Base-by-base conservation (phyloP, 1,284 basidiomycete species). In the Boletus smithii region DNA sequence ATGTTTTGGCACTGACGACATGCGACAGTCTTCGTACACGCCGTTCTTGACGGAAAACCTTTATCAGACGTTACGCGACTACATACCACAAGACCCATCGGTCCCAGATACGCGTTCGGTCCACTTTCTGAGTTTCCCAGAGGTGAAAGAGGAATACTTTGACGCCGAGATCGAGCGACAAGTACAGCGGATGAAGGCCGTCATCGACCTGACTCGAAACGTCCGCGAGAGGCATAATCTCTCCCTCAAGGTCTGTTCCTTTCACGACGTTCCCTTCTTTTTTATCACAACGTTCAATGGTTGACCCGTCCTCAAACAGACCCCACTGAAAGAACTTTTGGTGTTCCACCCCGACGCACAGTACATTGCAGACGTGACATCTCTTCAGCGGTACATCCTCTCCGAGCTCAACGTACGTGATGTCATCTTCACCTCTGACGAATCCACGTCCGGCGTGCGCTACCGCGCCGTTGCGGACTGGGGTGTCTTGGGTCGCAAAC, bases 11-110 rank as follows among this genome's bases (percentile, higher is more conserved):
- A 26, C 50, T 56, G 29, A 56, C 49, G 37, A n/a, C 46, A 55
- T 36, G 17, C 20, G 13, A 48, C 55, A 95, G 91, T 95, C 95
- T 8, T 95, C 95, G 2, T 99, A 97, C 69, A 98, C 95, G 5
- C 97, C 97, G 1, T 99, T 98, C 82, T 75, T 98, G 63, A 95
- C 93, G 4, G 97, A 99, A 71, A 97, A 89, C 70, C 77, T 99
- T 55, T 99, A 98, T 70, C 97, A 99, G 67, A 83, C 89, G 35
- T 77, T 99, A 36, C 81, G 86, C 44, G 76, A 77, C 13, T 97
- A 87, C 71, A 88, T 98, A 56, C 91, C 92, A 0, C 78, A 83
- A 44, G 77, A 88, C 54, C 77, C 85, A 23, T 72, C 73, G 24
- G 77, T 80, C 29, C 79, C 79, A 6, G 95, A 99, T 65, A 78